These are phyloP conservation scores for Nicotiana benthamiana DNA, from an alignment of 257 asterid genomes.

Conservation along the genomic window DNA sequence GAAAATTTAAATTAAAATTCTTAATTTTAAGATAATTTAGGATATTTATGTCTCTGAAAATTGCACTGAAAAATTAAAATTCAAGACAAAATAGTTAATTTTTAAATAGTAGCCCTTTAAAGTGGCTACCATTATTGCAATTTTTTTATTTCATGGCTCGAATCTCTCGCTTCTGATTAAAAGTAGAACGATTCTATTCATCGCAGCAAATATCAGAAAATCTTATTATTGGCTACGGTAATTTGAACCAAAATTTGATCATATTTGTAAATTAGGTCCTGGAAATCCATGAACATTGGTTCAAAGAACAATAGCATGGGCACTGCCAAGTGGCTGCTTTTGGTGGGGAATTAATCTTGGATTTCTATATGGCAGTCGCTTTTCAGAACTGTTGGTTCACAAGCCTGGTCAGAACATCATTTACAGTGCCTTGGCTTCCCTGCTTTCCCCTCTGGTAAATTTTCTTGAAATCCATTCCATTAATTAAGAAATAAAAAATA, in stretches of 20 bases:
- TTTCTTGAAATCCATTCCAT: not conserved
- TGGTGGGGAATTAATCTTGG: constrained; percentile 47
- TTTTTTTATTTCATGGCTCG: too few relatives aligned
- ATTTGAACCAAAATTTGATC: not conserved
- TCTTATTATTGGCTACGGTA: too few relatives aligned
- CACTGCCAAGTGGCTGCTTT: constrained; percentile 20
- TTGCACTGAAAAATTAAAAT: too few relatives aligned
- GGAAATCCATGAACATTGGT: constrained; percentile 56
- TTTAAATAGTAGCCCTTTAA: too few relatives aligned
- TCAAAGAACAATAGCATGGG: constrained; percentile 49
- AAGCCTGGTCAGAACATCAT: constrained; percentile 57
- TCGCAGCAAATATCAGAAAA: too few relatives aligned
- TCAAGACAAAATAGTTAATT: too few relatives aligned
- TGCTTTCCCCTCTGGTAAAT: constrained; percentile 58
- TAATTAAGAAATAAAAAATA: not conserved
- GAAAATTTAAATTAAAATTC: too few relatives aligned
- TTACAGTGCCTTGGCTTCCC: constrained; percentile 27
- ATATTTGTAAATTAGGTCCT: constrained; percentile 24
- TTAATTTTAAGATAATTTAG: too few relatives aligned
- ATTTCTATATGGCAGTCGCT: constrained; percentile 33
- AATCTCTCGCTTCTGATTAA: too few relatives aligned
- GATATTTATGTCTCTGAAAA: too few relatives aligned
- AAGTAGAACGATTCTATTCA: too few relatives aligned
- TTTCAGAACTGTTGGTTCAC: constrained; percentile 57
- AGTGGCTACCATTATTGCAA: too few relatives aligned